Percentiles rank a stretch among this genome's conserved stretches.
Evolutionary conservation across 345 rosid genomes (phyloP).

Genomic region (Camelina laxa): DNA sequence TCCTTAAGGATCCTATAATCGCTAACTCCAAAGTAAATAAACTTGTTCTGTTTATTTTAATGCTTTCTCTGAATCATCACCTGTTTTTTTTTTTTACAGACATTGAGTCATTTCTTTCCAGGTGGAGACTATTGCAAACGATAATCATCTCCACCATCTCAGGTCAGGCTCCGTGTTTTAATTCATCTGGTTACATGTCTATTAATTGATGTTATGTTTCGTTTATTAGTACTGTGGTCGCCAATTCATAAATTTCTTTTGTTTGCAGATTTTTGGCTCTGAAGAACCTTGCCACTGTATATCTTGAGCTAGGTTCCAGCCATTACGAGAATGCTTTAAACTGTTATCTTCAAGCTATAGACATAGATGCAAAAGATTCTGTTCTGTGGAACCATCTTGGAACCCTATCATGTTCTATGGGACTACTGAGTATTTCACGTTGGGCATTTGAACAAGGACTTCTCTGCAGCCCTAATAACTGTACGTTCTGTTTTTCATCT

Average conservation of each 20-base stretch:
- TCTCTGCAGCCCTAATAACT: constrained; percentile 95
- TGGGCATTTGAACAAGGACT: constrained; percentile 99
- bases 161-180: constrained; percentile 54
- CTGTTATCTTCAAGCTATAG: constrained; percentile 98
- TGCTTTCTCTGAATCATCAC: not conserved
- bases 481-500: constrained; percentile 49
- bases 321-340: constrained; percentile 83
- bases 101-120: constrained; percentile 39
- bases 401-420: constrained; percentile 97
- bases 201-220: constrained; percentile 18
- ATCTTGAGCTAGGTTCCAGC: constrained; percentile 84
- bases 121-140: constrained; percentile 70
- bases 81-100: not conserved
- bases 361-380: constrained; percentile 93
- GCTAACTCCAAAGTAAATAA: constrained; percentile 65
- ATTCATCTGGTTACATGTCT: constrained; percentile 24
- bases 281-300: constrained; percentile 90
- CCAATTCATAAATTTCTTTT: constrained; percentile 4
- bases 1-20: constrained; percentile 82
- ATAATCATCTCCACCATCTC: constrained; percentile 83
- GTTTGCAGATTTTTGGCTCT: constrained; percentile 84
- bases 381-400: constrained; percentile 99
- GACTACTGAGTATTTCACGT: constrained; percentile 80
- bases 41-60: not conserved
- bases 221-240: constrained; percentile 11